A percentile compares a stretch with the other conserved stretches of the same genome.
Conservation (phyloP, 2,329 filamentous ascomycete genomes). For the Colletotrichum shisoi region DNA sequence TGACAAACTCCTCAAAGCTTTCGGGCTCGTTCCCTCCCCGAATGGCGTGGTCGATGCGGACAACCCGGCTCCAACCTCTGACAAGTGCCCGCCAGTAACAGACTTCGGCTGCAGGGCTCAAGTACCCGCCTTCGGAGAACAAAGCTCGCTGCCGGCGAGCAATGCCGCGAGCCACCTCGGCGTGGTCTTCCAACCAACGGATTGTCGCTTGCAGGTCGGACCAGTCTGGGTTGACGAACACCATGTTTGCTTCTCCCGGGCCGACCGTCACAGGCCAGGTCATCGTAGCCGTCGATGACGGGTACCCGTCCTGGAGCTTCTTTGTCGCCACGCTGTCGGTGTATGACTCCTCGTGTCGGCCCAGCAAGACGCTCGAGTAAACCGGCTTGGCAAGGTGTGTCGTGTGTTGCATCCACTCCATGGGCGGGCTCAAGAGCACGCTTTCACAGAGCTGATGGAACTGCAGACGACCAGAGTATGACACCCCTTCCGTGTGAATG, state of each 20-base stretch:
- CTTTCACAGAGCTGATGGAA: conserved; percentile 61
- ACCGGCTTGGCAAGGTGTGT: conserved; percentile 58
- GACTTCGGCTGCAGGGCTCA: conserved; percentile 59
- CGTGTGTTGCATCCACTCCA: conserved; percentile 59
- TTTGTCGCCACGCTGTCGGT: too few relatives aligned
- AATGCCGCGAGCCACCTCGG: conserved; percentile 55
- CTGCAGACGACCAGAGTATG: conserved; percentile 61
- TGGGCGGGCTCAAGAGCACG: conserved; percentile 58
- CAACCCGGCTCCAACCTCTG: conserved; percentile 57
- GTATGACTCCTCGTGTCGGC: background rate
- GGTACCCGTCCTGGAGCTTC: background rate
- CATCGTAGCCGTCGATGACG: conserved; percentile 15
- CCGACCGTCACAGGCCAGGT: conserved; percentile 52
- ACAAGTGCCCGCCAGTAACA: conserved; percentile 63
- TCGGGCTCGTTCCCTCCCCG: conserved; percentile 27
- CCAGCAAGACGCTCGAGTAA: conserved; percentile 49
- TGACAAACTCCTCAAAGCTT: conserved; percentile 38
- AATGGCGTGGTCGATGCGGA: conserved; percentile 45
- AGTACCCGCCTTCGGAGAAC: conserved; percentile 55
- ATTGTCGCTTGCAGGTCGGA: conserved; percentile 58
- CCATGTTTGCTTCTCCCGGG: conserved; percentile 54
- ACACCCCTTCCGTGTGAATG: conserved; percentile 62
- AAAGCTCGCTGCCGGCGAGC: conserved; percentile 56
- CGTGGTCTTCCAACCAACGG: conserved; percentile 56
- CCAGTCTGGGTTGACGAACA: conserved; percentile 63